Conservation (phyloP, 768 basidiomycete genomes). For the Leccinum ochraceum region DNA sequence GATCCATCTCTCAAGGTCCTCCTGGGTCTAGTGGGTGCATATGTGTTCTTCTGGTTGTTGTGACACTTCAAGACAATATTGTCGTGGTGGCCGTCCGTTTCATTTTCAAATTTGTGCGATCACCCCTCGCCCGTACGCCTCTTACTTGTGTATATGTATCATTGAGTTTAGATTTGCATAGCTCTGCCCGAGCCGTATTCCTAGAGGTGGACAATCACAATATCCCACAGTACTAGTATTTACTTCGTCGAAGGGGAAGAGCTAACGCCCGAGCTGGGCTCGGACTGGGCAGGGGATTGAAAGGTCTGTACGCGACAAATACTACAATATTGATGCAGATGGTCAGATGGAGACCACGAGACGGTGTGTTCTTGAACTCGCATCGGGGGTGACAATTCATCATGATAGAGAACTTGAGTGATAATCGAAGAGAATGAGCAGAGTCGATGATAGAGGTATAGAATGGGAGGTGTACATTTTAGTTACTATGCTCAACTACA, state of each 20-base stretch:
- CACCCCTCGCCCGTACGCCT: background rate
- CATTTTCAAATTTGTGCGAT: background rate
- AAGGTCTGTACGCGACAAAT: too few species aligned
- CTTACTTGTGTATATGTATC: background rate
- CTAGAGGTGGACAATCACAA: background rate
- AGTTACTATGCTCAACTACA: too few species aligned
- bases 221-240: background rate
- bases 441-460: too few species aligned
- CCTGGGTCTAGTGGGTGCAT: slow-evolving; percentile 61
- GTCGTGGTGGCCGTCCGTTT: background rate
- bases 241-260: background rate
- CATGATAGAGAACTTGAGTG: too few species aligned
- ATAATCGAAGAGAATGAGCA: too few species aligned
- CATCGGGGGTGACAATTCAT: too few species aligned
- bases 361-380: too few species aligned
- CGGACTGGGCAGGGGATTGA: too few species aligned
- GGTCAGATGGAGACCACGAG: too few species aligned
- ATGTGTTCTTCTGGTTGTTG: slow-evolving; percentile 54
- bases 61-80: slow-evolving; percentile 9
- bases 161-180: background rate
- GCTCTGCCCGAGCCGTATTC: background rate
- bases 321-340: too few species aligned
- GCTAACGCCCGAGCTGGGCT: too few species aligned
- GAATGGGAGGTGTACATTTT: too few species aligned
- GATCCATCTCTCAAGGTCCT: slow-evolving; percentile 71